A percentile compares a stretch with the other conserved stretches of the same genome.
Evolutionary conservation across 2,329 filamentous ascomycete species (phyloP).

Genomic region (Diplodia sapinea): DNA sequence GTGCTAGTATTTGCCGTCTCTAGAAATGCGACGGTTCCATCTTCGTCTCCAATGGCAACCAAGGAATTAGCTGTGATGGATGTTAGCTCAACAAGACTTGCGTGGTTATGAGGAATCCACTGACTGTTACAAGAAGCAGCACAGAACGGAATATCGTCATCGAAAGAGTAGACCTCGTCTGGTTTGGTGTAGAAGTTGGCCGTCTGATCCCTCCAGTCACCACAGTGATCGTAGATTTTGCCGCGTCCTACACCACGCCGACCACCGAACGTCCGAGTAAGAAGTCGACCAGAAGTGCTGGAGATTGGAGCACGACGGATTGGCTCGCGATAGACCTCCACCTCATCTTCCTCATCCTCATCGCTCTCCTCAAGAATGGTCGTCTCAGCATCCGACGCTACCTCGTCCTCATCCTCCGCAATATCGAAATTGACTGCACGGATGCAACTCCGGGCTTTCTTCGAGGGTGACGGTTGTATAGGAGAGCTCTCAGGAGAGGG

Average conservation of each 20-base stretch:
- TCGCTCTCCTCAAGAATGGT: conserved; percentile 34
- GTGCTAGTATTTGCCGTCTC: conserved; percentile 60
- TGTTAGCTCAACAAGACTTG: conserved; percentile 32
- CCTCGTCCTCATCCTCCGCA: conserved; percentile 27
- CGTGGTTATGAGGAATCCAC: conserved; percentile 38
- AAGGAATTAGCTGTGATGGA: conserved; percentile 63
- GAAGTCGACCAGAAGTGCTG: conserved; percentile 46
- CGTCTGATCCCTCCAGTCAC: conserved; percentile 65
- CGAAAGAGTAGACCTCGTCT: conserved; percentile 59
- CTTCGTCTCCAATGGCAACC: conserved; percentile 72
- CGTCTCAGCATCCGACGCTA: conserved; percentile 31
- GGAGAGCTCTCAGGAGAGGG: conserved; percentile 51
- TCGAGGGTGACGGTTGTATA: conserved; percentile 51
- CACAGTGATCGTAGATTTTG: conserved; percentile 49
- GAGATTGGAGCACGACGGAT: conserved; percentile 47
- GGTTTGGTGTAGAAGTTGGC: conserved; percentile 64
- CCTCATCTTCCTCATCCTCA: conserved; percentile 37
- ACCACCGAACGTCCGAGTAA: conserved; percentile 56
- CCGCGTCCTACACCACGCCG: conserved; percentile 49
- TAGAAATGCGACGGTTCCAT: conserved; percentile 67
- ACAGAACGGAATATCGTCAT: conserved; percentile 67
- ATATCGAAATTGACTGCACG: conserved; percentile 28
- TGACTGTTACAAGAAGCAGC: conserved; percentile 69
- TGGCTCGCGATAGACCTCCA: conserved; percentile 39
- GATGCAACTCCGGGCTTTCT: conserved; percentile 41